These are phyloP conservation scores for Alternaria sp. DNA, from an alignment of 2,329 filamentous ascomycete species.

Conservation along the genomic window DNA sequence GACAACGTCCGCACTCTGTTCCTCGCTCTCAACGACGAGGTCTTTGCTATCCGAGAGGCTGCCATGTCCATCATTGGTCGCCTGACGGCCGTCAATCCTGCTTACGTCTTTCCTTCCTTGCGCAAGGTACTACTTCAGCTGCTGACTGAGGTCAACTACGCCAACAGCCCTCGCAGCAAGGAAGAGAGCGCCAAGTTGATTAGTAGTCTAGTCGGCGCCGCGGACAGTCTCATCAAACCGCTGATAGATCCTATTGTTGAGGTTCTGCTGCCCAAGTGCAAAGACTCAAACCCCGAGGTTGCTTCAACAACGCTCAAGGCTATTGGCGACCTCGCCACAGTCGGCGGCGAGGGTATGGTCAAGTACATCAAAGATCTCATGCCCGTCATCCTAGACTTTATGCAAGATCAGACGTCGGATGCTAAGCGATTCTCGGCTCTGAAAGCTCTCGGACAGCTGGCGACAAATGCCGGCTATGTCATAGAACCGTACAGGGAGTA, in stretches of 20 bases:
- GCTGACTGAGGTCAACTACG: slow-evolving; percentile 94
- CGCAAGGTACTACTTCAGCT: slow-evolving; percentile 96
- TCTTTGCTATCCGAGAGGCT: slow-evolving; percentile 90
- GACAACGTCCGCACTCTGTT: slow-evolving; percentile 97
- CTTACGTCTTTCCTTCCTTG: slow-evolving; percentile 94
- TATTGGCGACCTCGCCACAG: slow-evolving; percentile 90
- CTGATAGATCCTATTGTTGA: slow-evolving; percentile 97
- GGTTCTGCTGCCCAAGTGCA: slow-evolving; percentile 90
- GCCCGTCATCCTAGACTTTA: slow-evolving; percentile 90
- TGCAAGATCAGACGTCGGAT: slow-evolving; percentile 92
- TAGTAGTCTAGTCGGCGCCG: slow-evolving; percentile 90
- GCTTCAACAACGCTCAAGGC: slow-evolving; percentile 94
- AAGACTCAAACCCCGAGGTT: slow-evolving; percentile 82
- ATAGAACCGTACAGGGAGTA: slow-evolving; percentile 96
- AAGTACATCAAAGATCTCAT: slow-evolving; percentile 90
- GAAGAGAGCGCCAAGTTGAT: slow-evolving; percentile 95
- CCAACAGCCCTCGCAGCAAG: slow-evolving; percentile 90
- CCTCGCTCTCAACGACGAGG: slow-evolving; percentile 92
- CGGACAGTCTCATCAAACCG: slow-evolving; percentile 89
- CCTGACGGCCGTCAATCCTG: slow-evolving; percentile 87
- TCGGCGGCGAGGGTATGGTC: slow-evolving; percentile 92
- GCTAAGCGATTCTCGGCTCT: slow-evolving; percentile 90
- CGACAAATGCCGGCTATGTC: slow-evolving; percentile 96
- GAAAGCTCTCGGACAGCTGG: slow-evolving; percentile 87
- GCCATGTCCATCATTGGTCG: slow-evolving; percentile 96